Evolutionary conservation across 441 rosid species (phyloP), one percentile per base, ranked within the genome.

Genomic region (Sinapis alba): DNA sequence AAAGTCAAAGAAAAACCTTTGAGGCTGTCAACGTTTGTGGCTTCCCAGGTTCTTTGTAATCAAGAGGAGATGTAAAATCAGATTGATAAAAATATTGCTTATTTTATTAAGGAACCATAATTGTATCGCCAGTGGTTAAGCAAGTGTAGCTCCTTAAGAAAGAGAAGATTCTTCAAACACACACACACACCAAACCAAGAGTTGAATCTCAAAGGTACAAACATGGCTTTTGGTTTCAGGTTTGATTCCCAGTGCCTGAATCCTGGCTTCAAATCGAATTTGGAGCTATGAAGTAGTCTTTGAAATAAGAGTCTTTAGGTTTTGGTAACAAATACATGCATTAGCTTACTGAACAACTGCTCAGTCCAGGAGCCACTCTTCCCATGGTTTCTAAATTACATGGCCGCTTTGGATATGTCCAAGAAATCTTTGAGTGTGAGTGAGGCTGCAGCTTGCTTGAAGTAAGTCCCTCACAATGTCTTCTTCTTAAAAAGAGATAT

Each of bases 31-130:
- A n/a, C n/a, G 45, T 21, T 81, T 63, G 79, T 0, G 85, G 84
- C 66, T 77, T 87, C 69, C 86, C 89, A 38, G 86, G 85, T 77
- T 89, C 92, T 77, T 77, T 84, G 73, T 83, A 87, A 79, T 86
- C 92, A 69, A 89, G 85, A 68, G 94, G 90, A 68, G 88, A 85
- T 24, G 89, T 89, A 47, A 86, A 89, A 78, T 89, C 92, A 58
- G n/a, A 82, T 89, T 73, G 59, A 87, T 89, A 65, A 81, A n/a
- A 86, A 60, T 86, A 89, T 11, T 86, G 53, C 69, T 87, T 87
- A 65, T 89, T 84, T 84, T 89, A 87, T 56, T 87, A 87, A 13
- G 88, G 84, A 77, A 89, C 89, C 92, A 89, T 86, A 63, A 89
- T 82, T 15, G 85, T 85, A 57, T 89, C 92, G 4, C 94, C 92